A percentile compares a stretch with the other conserved stretches of the same genome.
Evolutionary conservation across 2,329 filamentous ascomycete species (phyloP).

Genomic region (Penicillium sp.): DNA sequence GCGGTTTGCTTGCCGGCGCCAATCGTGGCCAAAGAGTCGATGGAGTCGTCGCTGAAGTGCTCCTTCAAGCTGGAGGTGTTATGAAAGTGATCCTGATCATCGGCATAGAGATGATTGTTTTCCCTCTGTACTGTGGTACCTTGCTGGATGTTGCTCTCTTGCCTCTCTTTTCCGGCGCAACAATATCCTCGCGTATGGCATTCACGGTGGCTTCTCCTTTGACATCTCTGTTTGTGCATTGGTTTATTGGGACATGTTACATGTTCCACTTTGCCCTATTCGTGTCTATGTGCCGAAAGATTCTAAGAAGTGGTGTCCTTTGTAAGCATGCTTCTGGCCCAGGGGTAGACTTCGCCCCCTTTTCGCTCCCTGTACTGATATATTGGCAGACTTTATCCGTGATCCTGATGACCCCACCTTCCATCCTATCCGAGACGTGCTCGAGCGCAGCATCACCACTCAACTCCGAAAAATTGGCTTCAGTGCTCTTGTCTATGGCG

Average conservation of each 20-base stretch:
- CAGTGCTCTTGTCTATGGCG: constrained; percentile 91
- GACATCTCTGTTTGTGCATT: constrained; percentile 93
- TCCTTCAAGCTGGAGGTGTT: constrained; percentile 91
- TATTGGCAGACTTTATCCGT: constrained; percentile 73
- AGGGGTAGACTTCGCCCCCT: not conserved
- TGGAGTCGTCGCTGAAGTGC: constrained; percentile 66
- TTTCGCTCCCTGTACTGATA: not conserved
- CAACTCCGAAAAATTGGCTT: constrained; percentile 95
- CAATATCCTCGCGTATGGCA: constrained; percentile 65
- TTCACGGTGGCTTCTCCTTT: constrained; percentile 76
- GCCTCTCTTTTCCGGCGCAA: constrained; percentile 79
- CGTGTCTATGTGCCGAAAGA: constrained; percentile 97
- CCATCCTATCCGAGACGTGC: constrained; percentile 91
- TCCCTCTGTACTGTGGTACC: constrained; percentile 90
- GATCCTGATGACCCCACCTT: constrained; percentile 98
- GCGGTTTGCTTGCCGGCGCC: constrained; percentile 59
- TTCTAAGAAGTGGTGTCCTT: constrained; percentile 88
- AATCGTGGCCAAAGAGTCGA: constrained; percentile 57
- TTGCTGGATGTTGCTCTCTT: constrained; percentile 83
- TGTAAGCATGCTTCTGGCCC: constrained; percentile 52
- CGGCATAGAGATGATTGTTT: constrained; percentile 97
- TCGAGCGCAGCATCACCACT: constrained; percentile 85
- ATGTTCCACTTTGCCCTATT: constrained; percentile 99
- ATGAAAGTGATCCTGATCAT: constrained; percentile 98
- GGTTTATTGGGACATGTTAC: constrained; percentile 97